Percentiles rank a stretch among this genome's conserved stretches.
Conservation (phyloP, 2,329 filamentous ascomycete genomes). For the Rugonectria rugulosa region DNA sequence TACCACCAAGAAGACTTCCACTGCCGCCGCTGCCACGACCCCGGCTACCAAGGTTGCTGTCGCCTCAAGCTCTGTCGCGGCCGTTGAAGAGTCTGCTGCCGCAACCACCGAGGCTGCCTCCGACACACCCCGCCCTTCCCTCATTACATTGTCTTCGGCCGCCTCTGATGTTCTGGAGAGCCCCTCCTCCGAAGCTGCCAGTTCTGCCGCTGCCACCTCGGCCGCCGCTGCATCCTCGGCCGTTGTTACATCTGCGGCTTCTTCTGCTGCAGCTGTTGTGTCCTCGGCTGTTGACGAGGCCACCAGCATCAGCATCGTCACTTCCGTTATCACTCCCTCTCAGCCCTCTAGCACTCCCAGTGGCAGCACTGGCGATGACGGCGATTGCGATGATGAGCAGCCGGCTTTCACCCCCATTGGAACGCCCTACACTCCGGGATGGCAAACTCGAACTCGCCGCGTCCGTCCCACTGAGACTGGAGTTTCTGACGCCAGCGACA, state of each 20-base stretch:
- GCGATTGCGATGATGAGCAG: slow-evolving; percentile 21
- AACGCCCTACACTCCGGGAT: background rate
- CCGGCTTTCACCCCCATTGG: slow-evolving; percentile 16
- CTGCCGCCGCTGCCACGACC: background rate
- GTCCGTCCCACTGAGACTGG: slow-evolving; percentile 21
- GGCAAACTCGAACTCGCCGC: slow-evolving; percentile 20
- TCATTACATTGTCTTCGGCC: slow-evolving; percentile 20
- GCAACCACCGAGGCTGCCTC: slow-evolving; percentile 1
- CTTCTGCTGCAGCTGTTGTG: background rate
- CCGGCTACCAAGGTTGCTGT: background rate
- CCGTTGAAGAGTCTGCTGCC: slow-evolving; percentile 22
- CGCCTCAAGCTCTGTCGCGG: slow-evolving; percentile 14
- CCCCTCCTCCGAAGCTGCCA: slow-evolving; percentile 11
- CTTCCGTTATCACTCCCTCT: slow-evolving; percentile 14
- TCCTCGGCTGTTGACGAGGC: slow-evolving; percentile 11
- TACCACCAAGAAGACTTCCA: background rate
- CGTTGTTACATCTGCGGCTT: background rate
- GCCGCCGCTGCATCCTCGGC: slow-evolving; percentile 9
- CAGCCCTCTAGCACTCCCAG: slow-evolving; percentile 3
- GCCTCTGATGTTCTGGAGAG: slow-evolving; percentile 26
- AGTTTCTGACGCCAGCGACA: slow-evolving; percentile 7
- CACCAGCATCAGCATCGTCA: slow-evolving; percentile 18
- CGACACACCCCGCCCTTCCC: slow-evolving; percentile 31
- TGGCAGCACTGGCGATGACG: slow-evolving; percentile 4
- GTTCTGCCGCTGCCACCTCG: slow-evolving; percentile 1